Conservation (phyloP, 768 basidiomycete genomes). For the Lactarius hengduanensis region DNA sequence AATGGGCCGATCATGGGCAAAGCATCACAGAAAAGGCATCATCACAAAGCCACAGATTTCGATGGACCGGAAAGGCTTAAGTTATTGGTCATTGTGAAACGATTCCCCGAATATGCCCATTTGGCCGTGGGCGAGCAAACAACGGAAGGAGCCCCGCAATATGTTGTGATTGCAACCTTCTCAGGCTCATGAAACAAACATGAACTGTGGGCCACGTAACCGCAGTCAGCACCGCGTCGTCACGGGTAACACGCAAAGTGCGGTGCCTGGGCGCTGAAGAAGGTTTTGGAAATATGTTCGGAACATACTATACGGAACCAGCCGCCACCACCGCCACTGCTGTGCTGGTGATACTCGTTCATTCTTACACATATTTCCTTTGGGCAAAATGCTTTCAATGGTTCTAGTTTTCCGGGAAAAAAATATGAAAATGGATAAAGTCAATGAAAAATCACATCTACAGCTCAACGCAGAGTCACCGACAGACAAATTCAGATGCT, state of each 20-base stretch:
- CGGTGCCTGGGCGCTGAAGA: constrained; percentile 12
- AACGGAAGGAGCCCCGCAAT: background rate
- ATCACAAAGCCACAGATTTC: constrained; percentile 16
- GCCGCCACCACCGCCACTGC: background rate
- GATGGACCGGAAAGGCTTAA: background rate
- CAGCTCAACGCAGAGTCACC: constrained; percentile 18
- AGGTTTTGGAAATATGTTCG: constrained; percentile 7
- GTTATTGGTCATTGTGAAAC: constrained; percentile 1
- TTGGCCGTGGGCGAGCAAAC: background rate
- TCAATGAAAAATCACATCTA: constrained; percentile 26
- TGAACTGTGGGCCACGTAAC: background rate
- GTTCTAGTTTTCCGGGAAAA: constrained; percentile 13
- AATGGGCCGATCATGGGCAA: constrained; percentile 2
- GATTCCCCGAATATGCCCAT: background rate
- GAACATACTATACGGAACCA: constrained; percentile 15
- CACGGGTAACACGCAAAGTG: constrained; percentile 1
- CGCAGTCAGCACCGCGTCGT: constrained; percentile 11
- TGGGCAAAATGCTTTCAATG: constrained; percentile 2
- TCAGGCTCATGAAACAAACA: constrained; percentile 5
- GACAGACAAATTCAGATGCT: constrained; percentile 27
- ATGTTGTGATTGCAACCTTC: background rate
- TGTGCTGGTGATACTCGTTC: background rate
- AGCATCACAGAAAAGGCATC: constrained; percentile 7
- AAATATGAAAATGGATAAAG: constrained; percentile 22
- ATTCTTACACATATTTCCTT: constrained; percentile 11